Percentiles rank a stretch among this genome's conserved stretches.
Conservation (phyloP, 2,329 filamentous ascomycete genomes). For the Golovinomyces cichoracearum region DNA sequence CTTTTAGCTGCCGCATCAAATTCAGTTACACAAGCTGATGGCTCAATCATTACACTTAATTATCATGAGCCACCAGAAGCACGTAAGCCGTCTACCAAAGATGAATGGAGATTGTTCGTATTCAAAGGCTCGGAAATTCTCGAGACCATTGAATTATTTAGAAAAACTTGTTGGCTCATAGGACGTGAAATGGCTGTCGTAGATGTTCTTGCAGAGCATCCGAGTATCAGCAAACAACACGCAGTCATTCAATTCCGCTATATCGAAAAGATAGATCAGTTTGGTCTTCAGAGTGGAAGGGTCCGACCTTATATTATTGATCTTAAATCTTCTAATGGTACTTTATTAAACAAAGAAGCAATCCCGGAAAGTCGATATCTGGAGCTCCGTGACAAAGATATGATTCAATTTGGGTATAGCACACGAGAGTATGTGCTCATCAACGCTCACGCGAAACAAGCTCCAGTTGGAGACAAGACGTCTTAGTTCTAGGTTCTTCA, state of each 20-base stretch:
- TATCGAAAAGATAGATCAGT: constrained; percentile 61
- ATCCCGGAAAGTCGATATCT: constrained; percentile 56
- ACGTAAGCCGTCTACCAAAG: constrained; percentile 53
- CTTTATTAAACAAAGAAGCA: constrained; percentile 48
- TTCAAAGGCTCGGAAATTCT: constrained; percentile 66
- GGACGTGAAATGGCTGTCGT: constrained; percentile 59
- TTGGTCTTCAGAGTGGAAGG: constrained; percentile 52
- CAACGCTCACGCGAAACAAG: not conserved
- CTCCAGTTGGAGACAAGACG: too few species aligned
- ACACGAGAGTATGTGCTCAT: constrained; percentile 90
- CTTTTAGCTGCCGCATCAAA: constrained; percentile 74
- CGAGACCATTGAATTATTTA: constrained; percentile 52
- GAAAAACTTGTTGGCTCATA: constrained; percentile 70
- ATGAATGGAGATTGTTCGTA: constrained; percentile 72
- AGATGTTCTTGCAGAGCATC: constrained; percentile 66
- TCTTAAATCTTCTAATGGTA: constrained; percentile 80
- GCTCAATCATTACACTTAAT: constrained; percentile 58
- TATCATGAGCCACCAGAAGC: constrained; percentile 91
- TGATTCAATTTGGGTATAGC: constrained; percentile 67
- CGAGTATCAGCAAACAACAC: constrained; percentile 85
- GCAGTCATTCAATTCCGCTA: constrained; percentile 84
- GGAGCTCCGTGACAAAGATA: constrained; percentile 68
- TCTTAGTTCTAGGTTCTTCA: too few species aligned
- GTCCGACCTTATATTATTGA: constrained; percentile 81
- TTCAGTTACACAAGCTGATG: constrained; percentile 40